Evolutionary conservation across 78 protist species (phyloP), one percentile per base, ranked within the genome.

Genomic region (Dictyostelium citrinum): DNA sequence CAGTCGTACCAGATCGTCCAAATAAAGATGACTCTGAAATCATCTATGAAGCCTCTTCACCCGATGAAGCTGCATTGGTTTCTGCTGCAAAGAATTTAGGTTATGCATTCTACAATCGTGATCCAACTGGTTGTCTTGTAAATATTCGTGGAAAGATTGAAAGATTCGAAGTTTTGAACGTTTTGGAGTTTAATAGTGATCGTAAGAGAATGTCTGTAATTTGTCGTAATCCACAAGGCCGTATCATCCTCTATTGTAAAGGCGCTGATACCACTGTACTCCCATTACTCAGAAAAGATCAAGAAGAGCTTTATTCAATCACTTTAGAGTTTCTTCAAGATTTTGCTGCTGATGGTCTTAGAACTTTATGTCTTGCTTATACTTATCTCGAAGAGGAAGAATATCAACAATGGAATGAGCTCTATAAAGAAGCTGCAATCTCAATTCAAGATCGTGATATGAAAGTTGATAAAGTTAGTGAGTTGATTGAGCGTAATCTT

Each of bases 171-270:
- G 35, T 97, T 12, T 90, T 98, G 5, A 81, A 93, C 22, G 77
- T 96, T 31, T 6, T 97, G 27, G 98, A 97, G 91, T 98, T 98
- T 96, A 86, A 84, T 68, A 49, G 91, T 31, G 91, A 96, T 51
- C 97, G 99, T 29, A 98, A 97, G 97, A 95, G 98, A 64, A 98
- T 98, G 99, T 91, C 98, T 2, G 83, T 97, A 33, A 35, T 98
- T 33, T 86, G 95, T 61, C 88, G 96, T 43, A 8, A 4, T 39
- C 91, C 97, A 60, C 58, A 84, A 16, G 98, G 97, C 45, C 58
- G 77, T 72, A 72, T 95, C 24, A 46, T 24, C 4, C 31, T 97
- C 68, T 84, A 61, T 90, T 39, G 85, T 67, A 98, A 98, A 91
- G 99, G 99, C 41, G 98, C 97, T 22, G 99, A 97, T 91, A 20